Conservation (phyloP, 2,329 filamentous ascomycete genomes). For the Arthrobotrys sphaeroides region DNA sequence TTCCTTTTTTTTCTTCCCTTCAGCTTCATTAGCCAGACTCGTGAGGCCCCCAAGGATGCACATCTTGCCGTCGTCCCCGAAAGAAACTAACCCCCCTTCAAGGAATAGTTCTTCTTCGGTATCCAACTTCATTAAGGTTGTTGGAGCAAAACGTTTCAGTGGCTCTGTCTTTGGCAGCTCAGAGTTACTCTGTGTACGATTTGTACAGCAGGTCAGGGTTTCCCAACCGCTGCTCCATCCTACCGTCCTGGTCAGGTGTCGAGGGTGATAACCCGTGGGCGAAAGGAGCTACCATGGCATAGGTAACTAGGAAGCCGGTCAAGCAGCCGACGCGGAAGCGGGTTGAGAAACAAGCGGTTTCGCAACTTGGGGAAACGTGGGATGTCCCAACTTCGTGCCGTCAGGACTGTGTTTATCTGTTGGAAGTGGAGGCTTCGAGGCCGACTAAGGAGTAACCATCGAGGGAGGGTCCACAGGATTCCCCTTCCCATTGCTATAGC, state of each 20-base stretch:
- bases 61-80: slow-evolving; percentile 51
- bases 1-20: background rate
- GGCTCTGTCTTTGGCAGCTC: slow-evolving; percentile 44
- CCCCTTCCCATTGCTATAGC: slow-evolving; percentile 6
- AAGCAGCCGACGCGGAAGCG: slow-evolving; percentile 53
- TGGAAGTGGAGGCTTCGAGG: slow-evolving; percentile 8
- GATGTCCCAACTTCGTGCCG: slow-evolving; percentile 45
- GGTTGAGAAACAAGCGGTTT: slow-evolving; percentile 51
- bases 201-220: slow-evolving; percentile 40
- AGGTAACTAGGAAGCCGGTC: slow-evolving; percentile 47
- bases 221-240: slow-evolving; percentile 14
- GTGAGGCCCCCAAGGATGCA: slow-evolving; percentile 44
- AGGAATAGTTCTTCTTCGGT: slow-evolving; percentile 6
- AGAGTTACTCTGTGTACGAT: slow-evolving; percentile 2
- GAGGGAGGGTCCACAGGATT: slow-evolving; percentile 12
- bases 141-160: slow-evolving; percentile 17
- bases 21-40: slow-evolving; percentile 17
- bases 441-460: slow-evolving; percentile 1
- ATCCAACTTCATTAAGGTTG: slow-evolving; percentile 19
- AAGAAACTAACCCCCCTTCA: slow-evolving; percentile 28
- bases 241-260: slow-evolving; percentile 7
- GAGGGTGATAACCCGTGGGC: slow-evolving; percentile 32
- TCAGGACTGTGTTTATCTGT: slow-evolving; percentile 13
- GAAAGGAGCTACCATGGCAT: slow-evolving; percentile 51
- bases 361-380: slow-evolving; percentile 52